Conservation (phyloP, 805 yeast genomes). For the Myxozyma mucilagina region DNA sequence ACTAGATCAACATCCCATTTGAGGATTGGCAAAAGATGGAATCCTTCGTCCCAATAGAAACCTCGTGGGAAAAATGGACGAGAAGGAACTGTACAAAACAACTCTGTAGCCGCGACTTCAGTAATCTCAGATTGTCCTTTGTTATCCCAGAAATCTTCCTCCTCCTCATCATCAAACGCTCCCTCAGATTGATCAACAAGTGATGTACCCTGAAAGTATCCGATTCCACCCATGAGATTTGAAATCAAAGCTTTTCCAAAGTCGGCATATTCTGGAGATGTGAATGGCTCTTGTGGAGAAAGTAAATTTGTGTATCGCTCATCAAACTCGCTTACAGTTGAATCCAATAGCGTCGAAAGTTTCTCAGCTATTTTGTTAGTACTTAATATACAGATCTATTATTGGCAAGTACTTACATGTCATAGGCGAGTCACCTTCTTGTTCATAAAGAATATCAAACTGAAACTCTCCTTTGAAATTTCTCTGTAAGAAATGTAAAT, state of each 20-base stretch:
- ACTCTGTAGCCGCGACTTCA: conserved; percentile 72
- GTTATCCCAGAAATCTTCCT: conserved; percentile 46
- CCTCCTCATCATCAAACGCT: conserved; percentile 67
- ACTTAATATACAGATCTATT: neutral
- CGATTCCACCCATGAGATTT: conserved; percentile 84
- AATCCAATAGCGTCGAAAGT: conserved; percentile 37
- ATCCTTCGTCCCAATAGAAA: conserved; percentile 98
- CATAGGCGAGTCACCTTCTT: conserved; percentile 9
- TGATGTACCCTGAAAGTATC: conserved; percentile 82
- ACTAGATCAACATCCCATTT: conserved; percentile 57
- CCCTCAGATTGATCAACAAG: conserved; percentile 72
- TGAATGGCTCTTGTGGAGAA: conserved; percentile 57
- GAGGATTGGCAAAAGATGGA: conserved; percentile 78
- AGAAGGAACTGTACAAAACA: conserved; percentile 86
- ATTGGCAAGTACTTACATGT: conserved; percentile 14
- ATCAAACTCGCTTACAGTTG: conserved; percentile 47
- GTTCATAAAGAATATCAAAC: conserved; percentile 55
- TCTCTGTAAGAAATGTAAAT: conserved; percentile 76
- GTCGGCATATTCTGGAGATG: conserved; percentile 43
- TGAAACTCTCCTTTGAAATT: conserved; percentile 72
- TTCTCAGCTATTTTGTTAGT: conserved; percentile 14
- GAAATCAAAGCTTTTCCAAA: conserved; percentile 82
- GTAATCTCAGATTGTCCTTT: conserved; percentile 21
- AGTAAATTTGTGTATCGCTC: conserved; percentile 54
- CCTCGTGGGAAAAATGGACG: conserved; percentile 96